phyloP scores from a whole-genome alignment of 1,139 yeast species.

The Pichia sp. region DNA sequence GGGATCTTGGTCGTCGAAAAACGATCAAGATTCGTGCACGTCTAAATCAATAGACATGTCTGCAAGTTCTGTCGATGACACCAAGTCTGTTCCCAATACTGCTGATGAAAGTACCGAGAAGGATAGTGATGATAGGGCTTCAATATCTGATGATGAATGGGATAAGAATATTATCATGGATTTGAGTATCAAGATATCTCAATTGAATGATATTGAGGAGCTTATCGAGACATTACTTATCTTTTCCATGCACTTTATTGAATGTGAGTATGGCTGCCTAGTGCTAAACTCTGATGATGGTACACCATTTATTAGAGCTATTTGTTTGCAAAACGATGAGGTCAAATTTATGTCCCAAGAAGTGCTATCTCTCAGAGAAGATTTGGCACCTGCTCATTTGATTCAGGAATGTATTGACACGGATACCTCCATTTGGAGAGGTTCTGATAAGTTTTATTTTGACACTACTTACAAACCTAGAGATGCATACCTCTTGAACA shows the following conservation, averaged over 20 bases:
- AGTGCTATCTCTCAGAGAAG: conserved; percentile 36
- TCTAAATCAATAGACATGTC: too few species aligned
- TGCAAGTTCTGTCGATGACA: too few species aligned
- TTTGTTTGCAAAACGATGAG: conserved; percentile 36
- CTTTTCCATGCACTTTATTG: conserved; percentile 33
- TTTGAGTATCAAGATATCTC: conserved; percentile 45
- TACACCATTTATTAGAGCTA: conserved; percentile 35
- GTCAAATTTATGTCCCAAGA: conserved; percentile 33
- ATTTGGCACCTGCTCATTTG: conserved; percentile 40
- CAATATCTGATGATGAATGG: conserved; percentile 18
- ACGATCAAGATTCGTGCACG: too few species aligned
- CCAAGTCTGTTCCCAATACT: too few species aligned
- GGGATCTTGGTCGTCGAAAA: too few species aligned
- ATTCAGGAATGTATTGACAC: conserved; percentile 35
- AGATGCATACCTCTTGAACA: conserved; percentile 37
- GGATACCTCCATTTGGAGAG: conserved; percentile 35
- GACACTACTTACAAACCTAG: conserved; percentile 30
- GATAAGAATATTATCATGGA: conserved; percentile 28
- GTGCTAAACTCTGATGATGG: conserved; percentile 34
- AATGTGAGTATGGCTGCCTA: conserved; percentile 18
- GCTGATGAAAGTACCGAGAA: too few species aligned
- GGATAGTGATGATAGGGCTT: not conserved
- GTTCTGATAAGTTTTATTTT: conserved; percentile 34
- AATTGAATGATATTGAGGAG: conserved; percentile 35
- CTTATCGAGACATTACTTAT: conserved; percentile 36